phyloP scores from a whole-genome alignment of 2,329 filamentous ascomycete genomes.

The Juglanconis oblonga region DNA sequence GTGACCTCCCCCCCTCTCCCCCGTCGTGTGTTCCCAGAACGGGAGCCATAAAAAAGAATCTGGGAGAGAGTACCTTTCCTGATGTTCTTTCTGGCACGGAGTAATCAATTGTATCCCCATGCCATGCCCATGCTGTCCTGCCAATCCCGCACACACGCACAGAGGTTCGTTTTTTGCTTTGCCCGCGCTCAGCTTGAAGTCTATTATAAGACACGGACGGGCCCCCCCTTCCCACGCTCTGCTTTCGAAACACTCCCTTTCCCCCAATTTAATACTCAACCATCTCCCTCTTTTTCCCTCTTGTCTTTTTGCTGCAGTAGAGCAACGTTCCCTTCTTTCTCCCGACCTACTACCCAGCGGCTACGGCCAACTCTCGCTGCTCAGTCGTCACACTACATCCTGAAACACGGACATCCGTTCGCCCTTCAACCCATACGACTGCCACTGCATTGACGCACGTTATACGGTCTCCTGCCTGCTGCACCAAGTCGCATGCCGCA shows the following conservation, averaged over 20 bases:
- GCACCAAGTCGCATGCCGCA: background rate
- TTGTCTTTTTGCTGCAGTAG: background rate
- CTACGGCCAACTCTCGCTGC: background rate
- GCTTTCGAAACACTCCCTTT: conserved; percentile 19
- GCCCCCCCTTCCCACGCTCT: conserved; percentile 20
- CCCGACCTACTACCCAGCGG: background rate
- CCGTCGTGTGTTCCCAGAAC: background rate
- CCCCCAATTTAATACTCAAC: conserved; percentile 15
- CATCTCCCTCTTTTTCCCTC: conserved; percentile 6
- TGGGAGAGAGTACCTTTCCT: background rate
- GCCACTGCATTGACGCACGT: background rate
- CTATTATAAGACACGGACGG: conserved; percentile 22
- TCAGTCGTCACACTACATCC: background rate
- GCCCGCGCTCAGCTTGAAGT: conserved; percentile 17
- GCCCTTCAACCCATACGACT: background rate
- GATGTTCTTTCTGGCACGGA: conserved; percentile 4
- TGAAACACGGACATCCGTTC: conserved; percentile 10
- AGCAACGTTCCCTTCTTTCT: background rate
- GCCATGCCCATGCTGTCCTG: background rate
- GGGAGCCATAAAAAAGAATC: background rate
- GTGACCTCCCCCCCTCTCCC: background rate
- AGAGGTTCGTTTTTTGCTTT: conserved; percentile 7
- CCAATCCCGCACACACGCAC: conserved; percentile 3
- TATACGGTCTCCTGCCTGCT: background rate
- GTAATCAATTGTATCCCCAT: background rate